These are phyloP conservation scores for Kluyveromyces sp. DNA, from an alignment of 1,139 yeast species.

Conservation along the genomic window DNA sequence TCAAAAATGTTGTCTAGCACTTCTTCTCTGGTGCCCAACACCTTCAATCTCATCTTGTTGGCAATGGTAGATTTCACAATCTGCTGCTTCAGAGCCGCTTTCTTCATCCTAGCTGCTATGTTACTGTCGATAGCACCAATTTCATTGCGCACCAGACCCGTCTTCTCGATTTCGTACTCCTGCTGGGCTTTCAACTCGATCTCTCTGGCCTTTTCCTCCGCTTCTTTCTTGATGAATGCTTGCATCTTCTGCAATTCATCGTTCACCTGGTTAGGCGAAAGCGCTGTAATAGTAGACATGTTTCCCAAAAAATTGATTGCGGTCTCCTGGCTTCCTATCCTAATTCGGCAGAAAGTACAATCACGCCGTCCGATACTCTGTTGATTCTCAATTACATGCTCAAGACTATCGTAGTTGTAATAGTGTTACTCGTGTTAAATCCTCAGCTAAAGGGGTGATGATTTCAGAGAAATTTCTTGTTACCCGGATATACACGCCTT, in stretches of 20 bases:
- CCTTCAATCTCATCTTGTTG: conserved; percentile 88
- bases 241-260: conserved; percentile 97
- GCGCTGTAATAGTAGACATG: conserved; percentile 29
- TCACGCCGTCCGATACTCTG: too few species aligned
- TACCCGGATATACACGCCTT: not conserved
- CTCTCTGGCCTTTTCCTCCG: conserved; percentile 97
- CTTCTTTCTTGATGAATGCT: conserved; percentile 97
- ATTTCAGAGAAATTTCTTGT: not conserved
- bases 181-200: conserved; percentile 94
- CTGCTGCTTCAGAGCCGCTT: conserved; percentile 88
- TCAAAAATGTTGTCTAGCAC: conserved; percentile 70
- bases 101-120: conserved; percentile 80
- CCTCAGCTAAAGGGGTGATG: not conserved
- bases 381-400: too few species aligned
- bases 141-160: conserved; percentile 87
- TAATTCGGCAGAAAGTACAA: not conserved
- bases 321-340: too few species aligned
- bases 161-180: conserved; percentile 97
- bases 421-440: not conserved
- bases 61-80: conserved; percentile 92
- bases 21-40: conserved; percentile 79
- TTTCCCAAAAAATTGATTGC: too few species aligned
- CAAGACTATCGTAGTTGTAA: too few species aligned
- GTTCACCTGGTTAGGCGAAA: conserved; percentile 56
- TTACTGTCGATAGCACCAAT: conserved; percentile 78